Evolutionary conservation across 345 rosid species (phyloP).

Genomic region (Eucalyptus lansdowneana): DNA sequence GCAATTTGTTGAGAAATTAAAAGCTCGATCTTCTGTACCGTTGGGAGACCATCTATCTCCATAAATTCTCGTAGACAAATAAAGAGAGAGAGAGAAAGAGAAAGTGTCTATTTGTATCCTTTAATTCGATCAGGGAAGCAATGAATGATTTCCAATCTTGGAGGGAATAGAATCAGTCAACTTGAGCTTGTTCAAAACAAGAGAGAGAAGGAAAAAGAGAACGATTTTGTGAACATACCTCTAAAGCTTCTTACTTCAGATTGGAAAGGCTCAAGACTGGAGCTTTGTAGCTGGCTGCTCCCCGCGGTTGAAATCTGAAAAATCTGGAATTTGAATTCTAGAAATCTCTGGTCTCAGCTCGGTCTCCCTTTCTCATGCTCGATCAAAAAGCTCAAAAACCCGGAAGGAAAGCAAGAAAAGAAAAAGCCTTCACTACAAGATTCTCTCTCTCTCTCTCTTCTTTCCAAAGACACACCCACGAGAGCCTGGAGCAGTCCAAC

Average conservation of each 20-base stretch:
- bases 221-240: not conserved
- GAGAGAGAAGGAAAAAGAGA: not conserved
- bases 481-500: not conserved
- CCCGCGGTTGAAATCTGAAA: not conserved
- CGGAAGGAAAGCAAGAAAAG: not conserved
- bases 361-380: not conserved
- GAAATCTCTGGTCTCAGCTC: not conserved
- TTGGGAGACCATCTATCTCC: conserved; percentile 20
- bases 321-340: not conserved
- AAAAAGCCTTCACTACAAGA: not conserved
- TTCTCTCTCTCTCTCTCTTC: not conserved
- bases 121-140: not conserved
- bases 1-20: conserved; percentile 5
- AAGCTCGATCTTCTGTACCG: not conserved
- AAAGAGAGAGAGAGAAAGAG: not conserved
- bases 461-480: not conserved
- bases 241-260: not conserved
- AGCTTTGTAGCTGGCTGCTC: not conserved
- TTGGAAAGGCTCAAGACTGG: not conserved
- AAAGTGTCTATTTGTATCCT: not conserved
- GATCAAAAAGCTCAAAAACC: not conserved
- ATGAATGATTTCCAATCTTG: not conserved
- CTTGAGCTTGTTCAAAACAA: not conserved
- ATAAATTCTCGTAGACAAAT: conserved; percentile 14
- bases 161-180: not conserved